These are phyloP conservation scores for Discostella stelligera DNA, from an alignment of 352 stramenopile genomes.

Conservation along the genomic window DNA sequence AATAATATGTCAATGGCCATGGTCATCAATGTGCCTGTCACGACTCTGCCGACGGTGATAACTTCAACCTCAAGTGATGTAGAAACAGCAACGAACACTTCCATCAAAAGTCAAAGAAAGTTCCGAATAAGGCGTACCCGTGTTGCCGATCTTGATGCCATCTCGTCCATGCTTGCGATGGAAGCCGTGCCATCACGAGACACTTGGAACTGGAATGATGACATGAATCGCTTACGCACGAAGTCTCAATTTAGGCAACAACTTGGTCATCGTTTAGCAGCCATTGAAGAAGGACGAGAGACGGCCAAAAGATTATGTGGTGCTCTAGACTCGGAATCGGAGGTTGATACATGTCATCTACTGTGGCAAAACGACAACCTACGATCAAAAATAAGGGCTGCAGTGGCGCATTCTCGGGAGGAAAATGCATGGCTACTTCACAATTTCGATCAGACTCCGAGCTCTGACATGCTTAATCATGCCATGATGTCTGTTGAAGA, in stretches of 20 bases:
- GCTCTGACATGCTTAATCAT: constrained; percentile 56
- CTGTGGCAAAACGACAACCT: constrained; percentile 62
- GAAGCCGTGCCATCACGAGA: constrained; percentile 16
- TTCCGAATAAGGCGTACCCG: constrained; percentile 35
- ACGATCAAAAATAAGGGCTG: constrained; percentile 51
- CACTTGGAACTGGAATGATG: constrained; percentile 38
- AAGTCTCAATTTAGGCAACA: constrained; percentile 46
- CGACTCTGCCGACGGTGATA: neutral
- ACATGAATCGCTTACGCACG: constrained; percentile 36
- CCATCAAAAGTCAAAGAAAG: neutral
- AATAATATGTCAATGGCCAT: neutral
- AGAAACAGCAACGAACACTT: neutral
- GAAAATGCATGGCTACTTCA: constrained; percentile 59
- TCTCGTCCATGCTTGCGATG: constrained; percentile 39
- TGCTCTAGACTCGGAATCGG: constrained; percentile 12
- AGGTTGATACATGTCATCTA: constrained; percentile 33
- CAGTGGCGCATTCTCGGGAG: constrained; percentile 52
- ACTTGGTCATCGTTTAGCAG: constrained; percentile 43
- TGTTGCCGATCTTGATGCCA: constrained; percentile 30
- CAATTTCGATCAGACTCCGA: constrained; percentile 63
- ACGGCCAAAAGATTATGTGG: neutral
- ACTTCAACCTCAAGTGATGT: neutral
- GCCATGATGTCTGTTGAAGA: constrained; percentile 70
- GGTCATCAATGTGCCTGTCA: neutral
- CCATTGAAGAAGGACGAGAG: constrained; percentile 41